A percentile compares a stretch with the other conserved stretches of the same genome.
Evolutionary conservation across 2,329 filamentous ascomycete genomes (phyloP).

Genomic region (Penicillium polonicum): DNA sequence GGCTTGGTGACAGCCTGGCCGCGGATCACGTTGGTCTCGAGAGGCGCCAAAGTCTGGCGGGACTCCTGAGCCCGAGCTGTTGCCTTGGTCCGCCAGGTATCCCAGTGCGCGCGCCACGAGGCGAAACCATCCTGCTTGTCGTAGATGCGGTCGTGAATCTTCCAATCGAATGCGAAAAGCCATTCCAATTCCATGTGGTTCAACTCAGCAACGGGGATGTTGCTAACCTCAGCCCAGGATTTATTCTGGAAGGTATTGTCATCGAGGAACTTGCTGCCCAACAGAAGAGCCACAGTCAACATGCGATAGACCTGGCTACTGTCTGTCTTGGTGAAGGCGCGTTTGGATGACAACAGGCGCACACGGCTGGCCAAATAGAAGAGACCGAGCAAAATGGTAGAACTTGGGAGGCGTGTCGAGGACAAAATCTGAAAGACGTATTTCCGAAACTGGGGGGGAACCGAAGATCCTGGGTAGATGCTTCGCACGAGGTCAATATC

Average conservation of each 20-base stretch:
- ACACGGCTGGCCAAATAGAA: constrained; percentile 84
- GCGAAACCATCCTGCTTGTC: constrained; percentile 67
- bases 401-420: constrained; percentile 84
- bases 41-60: constrained; percentile 56
- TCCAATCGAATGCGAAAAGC: constrained; percentile 78
- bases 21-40: constrained; percentile 64
- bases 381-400: constrained; percentile 85
- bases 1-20: constrained; percentile 50
- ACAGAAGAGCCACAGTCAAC: constrained; percentile 77
- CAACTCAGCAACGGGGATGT: constrained; percentile 78
- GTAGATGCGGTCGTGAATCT: constrained; percentile 80
- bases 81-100: constrained; percentile 58
- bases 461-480: constrained; percentile 60
- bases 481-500: constrained; percentile 64
- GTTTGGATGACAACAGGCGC: constrained; percentile 64
- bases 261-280: constrained; percentile 93
- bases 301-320: constrained; percentile 80
- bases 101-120: constrained; percentile 66
- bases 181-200: constrained; percentile 86
- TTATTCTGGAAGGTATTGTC: constrained; percentile 98
- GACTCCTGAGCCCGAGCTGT: constrained; percentile 47
- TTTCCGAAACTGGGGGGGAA: constrained; percentile 78
- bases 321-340: constrained; percentile 53
- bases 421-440: constrained; percentile 89
- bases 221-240: constrained; percentile 93